phyloP scores from a whole-genome alignment of 2,329 filamentous ascomycete species.

The Aureobasidium sp. region DNA sequence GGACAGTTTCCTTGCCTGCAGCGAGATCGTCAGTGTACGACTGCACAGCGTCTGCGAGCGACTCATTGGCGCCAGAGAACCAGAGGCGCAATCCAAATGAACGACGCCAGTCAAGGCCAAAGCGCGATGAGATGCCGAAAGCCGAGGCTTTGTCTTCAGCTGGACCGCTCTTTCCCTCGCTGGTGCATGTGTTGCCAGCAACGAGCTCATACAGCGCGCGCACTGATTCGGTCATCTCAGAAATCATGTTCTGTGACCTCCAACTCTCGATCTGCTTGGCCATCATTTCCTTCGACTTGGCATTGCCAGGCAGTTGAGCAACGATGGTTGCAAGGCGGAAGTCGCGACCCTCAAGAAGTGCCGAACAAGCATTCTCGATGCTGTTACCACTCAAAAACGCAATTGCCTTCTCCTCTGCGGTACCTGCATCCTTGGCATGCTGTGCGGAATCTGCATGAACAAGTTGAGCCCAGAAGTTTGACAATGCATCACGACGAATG shows the following conservation, averaged over 20 bases:
- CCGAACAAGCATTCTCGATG: conserved; percentile 72
- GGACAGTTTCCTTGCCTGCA: conserved; percentile 58
- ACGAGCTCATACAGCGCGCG: conserved; percentile 85
- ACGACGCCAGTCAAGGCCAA: conserved; percentile 85
- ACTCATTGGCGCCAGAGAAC: conserved; percentile 65
- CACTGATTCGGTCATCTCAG: conserved; percentile 77
- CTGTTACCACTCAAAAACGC: conserved; percentile 70
- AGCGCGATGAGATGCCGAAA: conserved; percentile 76
- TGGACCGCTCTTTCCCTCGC: conserved; percentile 64
- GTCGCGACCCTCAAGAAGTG: conserved; percentile 66
- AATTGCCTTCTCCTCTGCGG: conserved; percentile 75
- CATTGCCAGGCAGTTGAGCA: conserved; percentile 69
- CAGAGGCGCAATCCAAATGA: conserved; percentile 85
- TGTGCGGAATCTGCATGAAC: conserved; percentile 32
- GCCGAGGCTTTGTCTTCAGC: conserved; percentile 72
- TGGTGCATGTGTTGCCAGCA: conserved; percentile 76
- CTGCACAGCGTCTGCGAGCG: conserved; percentile 62
- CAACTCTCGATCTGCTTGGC: conserved; percentile 73
- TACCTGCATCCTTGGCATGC: conserved; percentile 49
- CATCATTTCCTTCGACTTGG: conserved; percentile 64
- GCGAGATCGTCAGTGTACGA: conserved; percentile 66
- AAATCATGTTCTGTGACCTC: conserved; percentile 72
- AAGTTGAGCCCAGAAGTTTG: conserved; percentile 52
- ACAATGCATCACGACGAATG: conserved; percentile 53
- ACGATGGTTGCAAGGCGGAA: conserved; percentile 79